These are phyloP conservation scores for Dentipellis fragilis DNA, from an alignment of 768 basidiomycete genomes.

Conservation along the genomic window DNA sequence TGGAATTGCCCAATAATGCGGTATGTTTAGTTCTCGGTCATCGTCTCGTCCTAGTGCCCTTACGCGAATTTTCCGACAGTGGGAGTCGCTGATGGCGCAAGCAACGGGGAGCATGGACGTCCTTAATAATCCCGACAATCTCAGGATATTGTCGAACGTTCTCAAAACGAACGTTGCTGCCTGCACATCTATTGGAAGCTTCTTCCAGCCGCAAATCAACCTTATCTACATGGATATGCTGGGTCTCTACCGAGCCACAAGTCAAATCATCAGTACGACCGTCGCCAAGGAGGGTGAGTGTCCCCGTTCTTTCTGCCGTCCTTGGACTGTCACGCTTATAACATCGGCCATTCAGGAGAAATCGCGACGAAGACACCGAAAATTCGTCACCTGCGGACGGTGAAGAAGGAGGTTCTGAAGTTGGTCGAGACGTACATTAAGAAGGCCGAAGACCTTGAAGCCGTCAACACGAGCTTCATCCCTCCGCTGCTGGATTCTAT, in stretches of 20 bases:
- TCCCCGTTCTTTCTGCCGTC: neutral
- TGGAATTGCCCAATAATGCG: conserved; percentile 96
- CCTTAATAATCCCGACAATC: conserved; percentile 81
- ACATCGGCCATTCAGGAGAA: conserved; percentile 38
- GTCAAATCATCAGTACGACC: conserved; percentile 90
- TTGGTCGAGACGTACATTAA: conserved; percentile 96
- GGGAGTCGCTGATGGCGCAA: conserved; percentile 96
- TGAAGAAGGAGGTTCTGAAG: conserved; percentile 97
- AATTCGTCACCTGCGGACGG: conserved; percentile 86
- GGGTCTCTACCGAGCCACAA: conserved; percentile 94
- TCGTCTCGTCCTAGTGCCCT: neutral
- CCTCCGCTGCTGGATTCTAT: conserved; percentile 94
- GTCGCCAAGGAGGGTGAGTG: conserved; percentile 71
- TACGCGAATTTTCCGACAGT: conserved; percentile 35
- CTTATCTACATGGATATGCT: conserved; percentile 97
- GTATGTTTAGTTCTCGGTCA: conserved; percentile 35
- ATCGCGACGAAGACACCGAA: conserved; percentile 97
- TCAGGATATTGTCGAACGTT: conserved; percentile 94
- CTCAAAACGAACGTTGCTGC: conserved; percentile 98
- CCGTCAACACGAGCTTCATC: conserved; percentile 86
- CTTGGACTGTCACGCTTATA: neutral
- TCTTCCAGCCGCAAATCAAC: conserved; percentile 95
- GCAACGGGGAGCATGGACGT: conserved; percentile 91
- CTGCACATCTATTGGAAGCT: conserved; percentile 92
- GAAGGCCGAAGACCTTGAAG: conserved; percentile 93